Conservation (phyloP, 2,329 filamentous ascomycete species). For the Myriosclerotinia curreyana region DNA sequence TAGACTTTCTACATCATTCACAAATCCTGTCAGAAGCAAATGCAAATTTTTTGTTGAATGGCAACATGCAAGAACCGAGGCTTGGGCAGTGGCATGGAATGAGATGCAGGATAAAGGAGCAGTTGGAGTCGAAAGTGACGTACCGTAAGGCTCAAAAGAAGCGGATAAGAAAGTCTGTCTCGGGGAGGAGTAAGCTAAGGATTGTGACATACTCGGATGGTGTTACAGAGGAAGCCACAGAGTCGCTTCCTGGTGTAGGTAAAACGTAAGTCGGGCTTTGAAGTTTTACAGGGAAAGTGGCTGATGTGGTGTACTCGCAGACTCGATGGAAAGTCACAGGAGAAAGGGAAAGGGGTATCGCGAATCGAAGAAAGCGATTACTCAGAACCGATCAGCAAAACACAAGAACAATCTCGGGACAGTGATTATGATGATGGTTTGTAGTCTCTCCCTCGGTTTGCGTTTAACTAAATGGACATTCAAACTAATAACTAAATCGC, state of each 20-base stretch:
- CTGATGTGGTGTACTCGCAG: neutral
- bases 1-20: neutral
- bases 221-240: neutral
- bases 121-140: neutral
- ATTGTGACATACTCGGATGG: neutral
- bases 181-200: neutral
- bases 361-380: neutral
- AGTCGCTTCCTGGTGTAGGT: neutral
- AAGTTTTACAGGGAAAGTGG: neutral
- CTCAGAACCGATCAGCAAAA: neutral
- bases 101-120: neutral
- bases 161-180: neutral
- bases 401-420: neutral
- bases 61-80: neutral
- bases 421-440: neutral
- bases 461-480: neutral
- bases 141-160: neutral
- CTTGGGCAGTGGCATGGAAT: too few relatives aligned
- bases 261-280: constrained; percentile 4
- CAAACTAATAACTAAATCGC: neutral
- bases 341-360: neutral
- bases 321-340: neutral
- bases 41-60: neutral
- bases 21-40: neutral
- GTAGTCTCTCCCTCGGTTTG: neutral